These are phyloP conservation scores for Diaporthe helianthi DNA, from an alignment of 2,329 filamentous ascomycete genomes.

Conservation along the genomic window DNA sequence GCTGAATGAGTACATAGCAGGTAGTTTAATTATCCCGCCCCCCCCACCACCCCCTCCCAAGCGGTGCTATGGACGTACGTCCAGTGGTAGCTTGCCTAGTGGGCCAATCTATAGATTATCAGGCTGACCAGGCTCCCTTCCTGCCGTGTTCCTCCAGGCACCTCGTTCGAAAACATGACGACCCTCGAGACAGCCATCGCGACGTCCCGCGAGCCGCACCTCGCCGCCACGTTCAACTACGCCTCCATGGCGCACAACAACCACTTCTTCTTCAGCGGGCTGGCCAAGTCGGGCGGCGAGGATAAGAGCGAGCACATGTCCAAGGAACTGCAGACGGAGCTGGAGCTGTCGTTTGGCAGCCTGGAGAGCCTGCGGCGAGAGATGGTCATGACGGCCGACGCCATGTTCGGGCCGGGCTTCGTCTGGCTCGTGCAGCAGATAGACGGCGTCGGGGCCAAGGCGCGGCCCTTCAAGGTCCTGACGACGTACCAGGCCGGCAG, in stretches of 20 bases:
- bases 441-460: constrained; percentile 44
- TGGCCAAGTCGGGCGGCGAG: constrained; percentile 44
- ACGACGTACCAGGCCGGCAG: constrained; percentile 91
- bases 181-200: constrained; percentile 74
- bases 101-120: neutral
- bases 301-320: constrained; percentile 53
- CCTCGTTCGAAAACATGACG: constrained; percentile 65
- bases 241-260: constrained; percentile 97
- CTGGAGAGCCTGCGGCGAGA: constrained; percentile 82
- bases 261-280: constrained; percentile 76
- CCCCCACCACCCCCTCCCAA: neutral
- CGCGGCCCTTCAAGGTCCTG: constrained; percentile 69
- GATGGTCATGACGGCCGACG: constrained; percentile 79
- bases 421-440: constrained; percentile 81
- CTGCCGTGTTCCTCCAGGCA: constrained; percentile 55
- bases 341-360: constrained; percentile 78
- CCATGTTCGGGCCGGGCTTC: constrained; percentile 97
- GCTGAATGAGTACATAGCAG: constrained; percentile 76
- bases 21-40: constrained; percentile 54
- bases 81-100: too few species aligned
- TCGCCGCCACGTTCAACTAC: constrained; percentile 89
- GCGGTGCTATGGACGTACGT: neutral
- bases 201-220: constrained; percentile 78
- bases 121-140: constrained; percentile 27
- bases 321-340: constrained; percentile 59